A percentile compares a stretch with the other conserved stretches of the same genome.
These are phyloP conservation scores for Dothistroma septosporum DNA, from an alignment of 2,329 filamentous ascomycete species.

Conservation along the genomic window DNA sequence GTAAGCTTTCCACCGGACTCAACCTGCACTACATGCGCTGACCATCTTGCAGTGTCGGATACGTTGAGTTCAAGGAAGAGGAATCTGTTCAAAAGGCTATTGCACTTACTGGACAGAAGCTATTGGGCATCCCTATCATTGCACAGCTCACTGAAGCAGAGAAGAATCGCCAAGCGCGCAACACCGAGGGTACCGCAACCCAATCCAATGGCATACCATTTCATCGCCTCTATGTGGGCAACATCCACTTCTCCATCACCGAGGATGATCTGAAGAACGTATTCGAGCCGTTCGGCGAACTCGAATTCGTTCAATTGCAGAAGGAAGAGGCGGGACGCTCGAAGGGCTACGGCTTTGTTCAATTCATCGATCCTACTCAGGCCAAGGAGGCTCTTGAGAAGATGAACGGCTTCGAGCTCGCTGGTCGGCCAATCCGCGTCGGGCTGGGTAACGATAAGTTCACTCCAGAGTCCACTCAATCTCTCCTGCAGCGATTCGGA, in stretches of 20 bases:
- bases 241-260: slow-evolving; percentile 99
- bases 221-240: slow-evolving; percentile 96
- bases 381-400: slow-evolving; percentile 94
- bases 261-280: slow-evolving; percentile 93
- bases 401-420: slow-evolving; percentile 99
- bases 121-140: slow-evolving; percentile 97
- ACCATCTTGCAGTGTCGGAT: slow-evolving; percentile 71
- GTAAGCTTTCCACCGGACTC: slow-evolving; percentile 51
- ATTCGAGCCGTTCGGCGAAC: slow-evolving; percentile 94
- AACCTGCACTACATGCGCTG: slow-evolving; percentile 32
- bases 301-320: slow-evolving; percentile 95
- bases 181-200: slow-evolving; percentile 62
- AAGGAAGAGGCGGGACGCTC: slow-evolving; percentile 90
- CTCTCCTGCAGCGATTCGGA: slow-evolving; percentile 86
- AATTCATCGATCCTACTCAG: slow-evolving; percentile 70
- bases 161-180: slow-evolving; percentile 95
- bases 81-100: slow-evolving; percentile 89
- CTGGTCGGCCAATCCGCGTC: slow-evolving; percentile 93
- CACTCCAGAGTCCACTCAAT: slow-evolving; percentile 92
- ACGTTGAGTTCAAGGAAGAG: slow-evolving; percentile 97
- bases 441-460: slow-evolving; percentile 99
- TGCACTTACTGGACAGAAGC: slow-evolving; percentile 96
- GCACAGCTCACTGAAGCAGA: slow-evolving; percentile 98
- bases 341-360: slow-evolving; percentile 95
- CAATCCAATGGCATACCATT: slow-evolving; percentile 85